These are phyloP conservation scores for Pascua sp. DNA, from an alignment of 1,284 basidiomycete genomes.

Conservation along the genomic window DNA sequence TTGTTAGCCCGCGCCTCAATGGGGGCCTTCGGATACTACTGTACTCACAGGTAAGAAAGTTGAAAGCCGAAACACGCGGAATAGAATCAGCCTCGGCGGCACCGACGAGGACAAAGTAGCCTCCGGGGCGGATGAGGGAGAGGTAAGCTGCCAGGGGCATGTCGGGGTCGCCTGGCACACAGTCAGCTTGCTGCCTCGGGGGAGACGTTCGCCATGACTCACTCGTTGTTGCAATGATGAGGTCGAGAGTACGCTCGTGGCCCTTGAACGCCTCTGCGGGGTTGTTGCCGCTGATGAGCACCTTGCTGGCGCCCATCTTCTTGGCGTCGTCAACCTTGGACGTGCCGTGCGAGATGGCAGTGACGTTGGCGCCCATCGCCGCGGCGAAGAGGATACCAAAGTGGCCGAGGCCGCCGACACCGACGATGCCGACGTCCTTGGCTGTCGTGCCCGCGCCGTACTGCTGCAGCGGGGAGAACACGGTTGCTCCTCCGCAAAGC, in stretches of 20 bases:
- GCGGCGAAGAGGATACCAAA: conserved; percentile 48
- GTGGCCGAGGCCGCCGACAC: conserved; percentile 51
- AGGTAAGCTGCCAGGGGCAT: conserved; percentile 41
- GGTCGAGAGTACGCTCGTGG: conserved; percentile 45
- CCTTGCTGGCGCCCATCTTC: conserved; percentile 51
- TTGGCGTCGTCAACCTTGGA: conserved; percentile 52
- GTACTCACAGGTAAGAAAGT: conserved; percentile 12
- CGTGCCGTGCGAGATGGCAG: conserved; percentile 55
- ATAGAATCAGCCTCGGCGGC: conserved; percentile 19
- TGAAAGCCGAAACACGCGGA: too few relatives aligned
- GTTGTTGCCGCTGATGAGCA: conserved; percentile 40
- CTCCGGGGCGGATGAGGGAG: conserved; percentile 43
- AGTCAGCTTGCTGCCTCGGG: not conserved
- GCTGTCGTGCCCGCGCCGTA: conserved; percentile 53
- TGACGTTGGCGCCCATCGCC: conserved; percentile 59
- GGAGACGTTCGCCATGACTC: not conserved
- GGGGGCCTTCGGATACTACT: conserved; percentile 29
- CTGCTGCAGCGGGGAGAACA: conserved; percentile 51
- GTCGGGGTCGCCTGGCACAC: not conserved
- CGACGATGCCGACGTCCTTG: conserved; percentile 54
- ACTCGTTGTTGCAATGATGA: conserved; percentile 50
- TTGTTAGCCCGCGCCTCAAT: conserved; percentile 30
- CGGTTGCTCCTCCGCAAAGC: conserved; percentile 50
- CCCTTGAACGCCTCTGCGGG: conserved; percentile 23
- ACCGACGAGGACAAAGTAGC: conserved; percentile 46